These are phyloP conservation scores for Trametes gibbosa DNA, from an alignment of 768 basidiomycete species.

Conservation along the genomic window DNA sequence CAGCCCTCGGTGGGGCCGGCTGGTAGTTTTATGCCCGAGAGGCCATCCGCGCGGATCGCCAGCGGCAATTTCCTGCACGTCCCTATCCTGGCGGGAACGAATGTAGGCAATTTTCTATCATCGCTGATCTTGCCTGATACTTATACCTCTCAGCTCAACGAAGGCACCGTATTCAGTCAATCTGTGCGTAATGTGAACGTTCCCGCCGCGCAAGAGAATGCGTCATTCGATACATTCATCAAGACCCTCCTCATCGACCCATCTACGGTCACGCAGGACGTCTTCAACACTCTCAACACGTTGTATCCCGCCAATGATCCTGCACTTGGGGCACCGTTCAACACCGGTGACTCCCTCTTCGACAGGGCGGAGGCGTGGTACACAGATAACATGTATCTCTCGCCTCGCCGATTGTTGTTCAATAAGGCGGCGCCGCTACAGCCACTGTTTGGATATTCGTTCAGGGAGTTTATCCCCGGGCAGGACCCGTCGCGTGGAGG, in stretches of 20 bases:
- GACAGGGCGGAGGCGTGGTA: slow-evolving; percentile 59
- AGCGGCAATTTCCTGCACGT: slow-evolving; percentile 51
- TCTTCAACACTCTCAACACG: slow-evolving; percentile 37
- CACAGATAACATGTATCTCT: slow-evolving; percentile 55
- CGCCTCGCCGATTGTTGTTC: slow-evolving; percentile 49
- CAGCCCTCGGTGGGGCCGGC: slow-evolving; percentile 51
- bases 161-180: slow-evolving; percentile 46
- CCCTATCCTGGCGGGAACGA: slow-evolving; percentile 56
- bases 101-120: slow-evolving; percentile 31
- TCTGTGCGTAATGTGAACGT: slow-evolving; percentile 40
- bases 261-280: slow-evolving; percentile 41
- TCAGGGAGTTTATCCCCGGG: slow-evolving; percentile 57
- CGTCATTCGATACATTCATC: slow-evolving; percentile 48
- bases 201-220: slow-evolving; percentile 38
- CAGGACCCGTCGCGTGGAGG: slow-evolving; percentile 48
- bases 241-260: slow-evolving; percentile 50
- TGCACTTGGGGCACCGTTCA: slow-evolving; percentile 47
- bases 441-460: slow-evolving; percentile 53
- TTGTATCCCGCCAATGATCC: slow-evolving; percentile 51
- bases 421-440: slow-evolving; percentile 45
- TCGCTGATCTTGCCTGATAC: background rate
- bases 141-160: slow-evolving; percentile 39
- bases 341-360: slow-evolving; percentile 58
- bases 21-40: slow-evolving; percentile 46
- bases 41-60: slow-evolving; percentile 44